Percentiles rank a stretch among this genome's conserved stretches.
Conservation (phyloP, 2,329 filamentous ascomycete genomes). For the Rachicladosporium sp. region DNA sequence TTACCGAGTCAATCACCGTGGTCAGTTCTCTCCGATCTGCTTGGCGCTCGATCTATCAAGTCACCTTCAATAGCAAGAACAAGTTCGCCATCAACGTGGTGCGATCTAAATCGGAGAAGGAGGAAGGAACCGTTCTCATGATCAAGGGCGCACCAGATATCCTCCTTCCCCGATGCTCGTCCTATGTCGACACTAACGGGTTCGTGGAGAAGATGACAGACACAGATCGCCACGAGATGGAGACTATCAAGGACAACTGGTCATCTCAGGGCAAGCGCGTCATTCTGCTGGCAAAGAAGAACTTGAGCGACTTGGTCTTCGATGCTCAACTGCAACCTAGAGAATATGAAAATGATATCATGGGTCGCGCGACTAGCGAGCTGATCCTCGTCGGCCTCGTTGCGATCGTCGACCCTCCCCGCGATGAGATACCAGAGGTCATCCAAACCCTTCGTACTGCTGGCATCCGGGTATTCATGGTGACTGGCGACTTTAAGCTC, state of each 20-base stretch:
- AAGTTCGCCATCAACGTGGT: slow-evolving; percentile 66
- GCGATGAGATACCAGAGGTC: slow-evolving; percentile 47
- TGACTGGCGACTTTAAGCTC: slow-evolving; percentile 68
- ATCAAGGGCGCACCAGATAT: slow-evolving; percentile 72
- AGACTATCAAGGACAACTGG: slow-evolving; percentile 54
- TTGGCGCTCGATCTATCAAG: slow-evolving; percentile 55
- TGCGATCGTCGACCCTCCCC: slow-evolving; percentile 48
- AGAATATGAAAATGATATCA: slow-evolving; percentile 42
- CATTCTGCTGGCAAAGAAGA: slow-evolving; percentile 46
- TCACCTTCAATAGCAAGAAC: slow-evolving; percentile 69
- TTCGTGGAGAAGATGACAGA: slow-evolving; percentile 40
- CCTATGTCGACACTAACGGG: slow-evolving; percentile 45
- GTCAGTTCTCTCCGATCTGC: slow-evolving; percentile 47
- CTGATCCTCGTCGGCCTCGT: slow-evolving; percentile 45
- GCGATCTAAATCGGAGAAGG: slow-evolving; percentile 21
- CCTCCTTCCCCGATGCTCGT: slow-evolving; percentile 50
- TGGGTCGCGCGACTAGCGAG: slow-evolving; percentile 38
- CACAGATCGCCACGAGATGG: slow-evolving; percentile 40
- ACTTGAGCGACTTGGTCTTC: slow-evolving; percentile 46
- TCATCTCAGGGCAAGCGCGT: slow-evolving; percentile 58
- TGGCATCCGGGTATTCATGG: slow-evolving; percentile 68
- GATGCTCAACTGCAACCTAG: slow-evolving; percentile 38
- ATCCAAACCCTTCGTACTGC: slow-evolving; percentile 53
- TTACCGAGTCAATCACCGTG: slow-evolving; percentile 52
- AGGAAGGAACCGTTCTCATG: slow-evolving; percentile 43